Conservation (phyloP, 345 rosid species). For the sweet orange (Citrus sinensis) region DNA sequence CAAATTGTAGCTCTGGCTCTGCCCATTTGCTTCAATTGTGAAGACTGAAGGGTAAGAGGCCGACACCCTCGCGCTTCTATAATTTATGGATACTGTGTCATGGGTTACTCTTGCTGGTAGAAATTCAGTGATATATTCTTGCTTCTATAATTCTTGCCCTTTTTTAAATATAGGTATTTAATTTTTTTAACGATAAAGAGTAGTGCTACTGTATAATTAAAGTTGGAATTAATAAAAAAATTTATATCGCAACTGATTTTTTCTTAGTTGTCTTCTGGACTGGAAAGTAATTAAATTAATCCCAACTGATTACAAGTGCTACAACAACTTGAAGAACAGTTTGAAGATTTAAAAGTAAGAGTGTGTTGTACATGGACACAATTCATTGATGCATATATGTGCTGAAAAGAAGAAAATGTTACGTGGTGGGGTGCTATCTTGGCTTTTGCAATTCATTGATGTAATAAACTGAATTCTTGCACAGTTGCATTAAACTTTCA, state of each 20-base stretch:
- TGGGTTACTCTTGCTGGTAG: too few species aligned
- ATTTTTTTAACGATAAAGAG: too few species aligned
- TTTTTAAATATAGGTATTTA: too few species aligned
- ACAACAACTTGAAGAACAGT: not conserved
- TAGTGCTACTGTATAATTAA: too few species aligned
- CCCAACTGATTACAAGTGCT: not conserved
- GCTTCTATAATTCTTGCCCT: too few species aligned
- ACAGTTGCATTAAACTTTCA: not conserved
- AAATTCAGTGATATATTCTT: too few species aligned
- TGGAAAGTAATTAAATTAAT: too few species aligned
- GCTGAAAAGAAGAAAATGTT: not conserved
- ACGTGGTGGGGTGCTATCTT: not conserved
- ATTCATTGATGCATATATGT: not conserved
- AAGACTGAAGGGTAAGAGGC: conserved; percentile 33
- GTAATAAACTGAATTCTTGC: not conserved
- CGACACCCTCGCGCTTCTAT: conserved; percentile 49
- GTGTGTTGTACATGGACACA: not conserved
- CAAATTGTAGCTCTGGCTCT: conserved; percentile 54
- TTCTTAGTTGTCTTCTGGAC: not conserved
- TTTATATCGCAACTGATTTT: too few species aligned
- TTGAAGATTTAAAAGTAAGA: not conserved
- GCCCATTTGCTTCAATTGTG: conserved; percentile 36
- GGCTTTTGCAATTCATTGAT: too few species aligned
- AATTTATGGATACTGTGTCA: not conserved
- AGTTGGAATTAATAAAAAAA: too few species aligned